Evolutionary conservation across 2,329 filamentous ascomycete species (phyloP), one percentile per base, ranked within the genome.

Genomic region (Neonectria sp.): DNA sequence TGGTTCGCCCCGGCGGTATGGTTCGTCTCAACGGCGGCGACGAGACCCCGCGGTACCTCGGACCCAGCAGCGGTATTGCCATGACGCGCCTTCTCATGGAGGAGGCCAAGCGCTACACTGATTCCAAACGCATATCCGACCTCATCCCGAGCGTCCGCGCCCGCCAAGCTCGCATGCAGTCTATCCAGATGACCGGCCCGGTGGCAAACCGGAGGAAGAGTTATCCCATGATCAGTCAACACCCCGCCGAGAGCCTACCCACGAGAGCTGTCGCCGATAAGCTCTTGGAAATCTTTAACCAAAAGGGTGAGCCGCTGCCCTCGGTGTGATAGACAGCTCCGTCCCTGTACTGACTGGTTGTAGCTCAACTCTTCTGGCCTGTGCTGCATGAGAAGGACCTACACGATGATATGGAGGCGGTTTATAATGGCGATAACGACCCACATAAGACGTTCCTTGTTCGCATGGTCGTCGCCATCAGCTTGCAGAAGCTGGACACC

Each of bases 71-170:
- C 79, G 96, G 95, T 67, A 97, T 98, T 75, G 94, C 95, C 77
- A 97, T 98, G 85, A 97, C 95, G 13, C 91, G 95, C 33, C 87
- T 98, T 73, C 91, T 99, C 12, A 98, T 99, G 93, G 95, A 98
- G 79, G 91, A 97, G 81, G 95, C 95, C 60, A 98, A 97, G 82
- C 92, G 95, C 70, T 97, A 95, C 76, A 97, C 95, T 29, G 93
- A 96, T 76, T 92, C 94, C 6, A 93, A 95, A 80, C 94, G 92
- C 71, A 98, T 98, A 78, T 95, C 94, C 65, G 95, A 98, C 73
- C 91, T 98, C 56, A 93, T 98, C 35, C 94, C 95, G 4, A 92
- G 95, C 62, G 84, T 88, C 78, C 90, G 82, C 80, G 90, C 80
- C 77, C 90, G 82, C 60, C 80, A 84, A 53, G 83, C 84, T 51